Evolutionary conservation across 495 filamentous ascomycete genomes (phyloP).

Genomic region (Recurvomyces mirabilis): DNA sequence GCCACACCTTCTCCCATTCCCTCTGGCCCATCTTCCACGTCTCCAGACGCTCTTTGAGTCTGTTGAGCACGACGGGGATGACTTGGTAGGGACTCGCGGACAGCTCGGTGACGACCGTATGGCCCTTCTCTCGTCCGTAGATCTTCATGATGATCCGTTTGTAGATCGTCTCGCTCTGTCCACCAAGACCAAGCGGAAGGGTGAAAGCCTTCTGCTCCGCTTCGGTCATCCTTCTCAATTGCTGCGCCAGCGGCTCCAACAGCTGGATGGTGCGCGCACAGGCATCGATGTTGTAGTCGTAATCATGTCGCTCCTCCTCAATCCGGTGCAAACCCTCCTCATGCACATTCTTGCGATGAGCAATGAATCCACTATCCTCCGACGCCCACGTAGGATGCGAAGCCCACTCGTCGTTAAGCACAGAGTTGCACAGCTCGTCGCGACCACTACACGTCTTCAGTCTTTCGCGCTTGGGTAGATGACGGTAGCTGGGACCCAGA

Average conservation of each 20-base stretch:
- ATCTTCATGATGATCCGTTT: slow-evolving; percentile 96
- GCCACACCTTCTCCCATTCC: slow-evolving; percentile 99
- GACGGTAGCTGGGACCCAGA: slow-evolving; percentile 84
- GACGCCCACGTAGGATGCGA: slow-evolving; percentile 99
- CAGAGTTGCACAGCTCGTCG: slow-evolving; percentile 80
- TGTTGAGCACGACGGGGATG: slow-evolving; percentile 71
- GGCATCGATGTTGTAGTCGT: slow-evolving; percentile 95
- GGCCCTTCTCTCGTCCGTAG: slow-evolving; percentile 76
- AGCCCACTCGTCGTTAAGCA: slow-evolving; percentile 96
- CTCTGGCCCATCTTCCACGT: slow-evolving; percentile 91
- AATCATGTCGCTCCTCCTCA: slow-evolving; percentile 97
- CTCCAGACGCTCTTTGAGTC: slow-evolving; percentile 86
- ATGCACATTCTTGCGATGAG: slow-evolving; percentile 87
- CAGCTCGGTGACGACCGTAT: slow-evolving; percentile 70
- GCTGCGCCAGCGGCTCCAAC: slow-evolving; percentile 82
- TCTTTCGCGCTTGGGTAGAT: slow-evolving; percentile 76
- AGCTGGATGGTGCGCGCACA: slow-evolving; percentile 87
- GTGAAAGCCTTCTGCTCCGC: slow-evolving; percentile 55
- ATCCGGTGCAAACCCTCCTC: slow-evolving; percentile 92
- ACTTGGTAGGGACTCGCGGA: slow-evolving; percentile 71
- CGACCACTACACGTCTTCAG: slow-evolving; percentile 82
- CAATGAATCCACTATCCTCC: slow-evolving; percentile 95
- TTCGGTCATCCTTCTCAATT: slow-evolving; percentile 62
- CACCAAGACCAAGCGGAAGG: slow-evolving; percentile 73
- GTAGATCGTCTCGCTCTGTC: slow-evolving; percentile 90